Evolutionary conservation across 108 stramenopile species (phyloP), one percentile per base, ranked within the genome.

Genomic region (Nitzschia putrida): DNA sequence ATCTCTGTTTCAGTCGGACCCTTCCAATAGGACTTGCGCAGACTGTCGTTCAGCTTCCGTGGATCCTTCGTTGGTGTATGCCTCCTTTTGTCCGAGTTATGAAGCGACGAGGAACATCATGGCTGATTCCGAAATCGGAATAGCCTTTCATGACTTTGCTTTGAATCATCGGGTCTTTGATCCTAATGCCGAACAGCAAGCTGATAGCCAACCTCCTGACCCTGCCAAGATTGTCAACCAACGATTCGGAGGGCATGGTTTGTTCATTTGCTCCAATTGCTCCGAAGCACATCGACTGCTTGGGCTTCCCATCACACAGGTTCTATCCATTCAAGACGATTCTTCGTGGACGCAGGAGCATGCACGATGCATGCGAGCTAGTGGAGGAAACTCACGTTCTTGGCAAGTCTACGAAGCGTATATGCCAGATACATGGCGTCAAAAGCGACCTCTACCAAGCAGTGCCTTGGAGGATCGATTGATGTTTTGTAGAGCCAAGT

Each of bases 401-500:
- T 69, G 82, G 65, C n/a, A 11, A 18, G 45, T 81, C 10, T 85
- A 81, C 40, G 88, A 89, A 61, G 71, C 67, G 10, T 83, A 73
- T 43, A 53, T 86, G 20, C 77, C 87, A 8, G 66, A 69, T 18
- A 40, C 57, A 5, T 82, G 81, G 83, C 53, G 80, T 34, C 39
- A 47, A 37, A 57, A 49, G n/a, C 71, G 78, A 40, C 82, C 82
- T 12, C 58, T 20, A 7, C 21, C 45, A 25, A 13, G 53, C 10
- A 77, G 73, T 61, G 11, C 70, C 18, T 20, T 71, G 26, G 72
- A 65, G 11, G 76, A 80, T 40, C 74, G 88, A 24, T 20, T 75
- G 18, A 11, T 80, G 12, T 89, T 79, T 73, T 57, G 69, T 13
- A 64, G 82, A 44, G 88, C 88, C 50, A 89, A 89, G 52, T 89